Conservation (phyloP, 768 basidiomycete species). For the Termitomyces sp. region DNA sequence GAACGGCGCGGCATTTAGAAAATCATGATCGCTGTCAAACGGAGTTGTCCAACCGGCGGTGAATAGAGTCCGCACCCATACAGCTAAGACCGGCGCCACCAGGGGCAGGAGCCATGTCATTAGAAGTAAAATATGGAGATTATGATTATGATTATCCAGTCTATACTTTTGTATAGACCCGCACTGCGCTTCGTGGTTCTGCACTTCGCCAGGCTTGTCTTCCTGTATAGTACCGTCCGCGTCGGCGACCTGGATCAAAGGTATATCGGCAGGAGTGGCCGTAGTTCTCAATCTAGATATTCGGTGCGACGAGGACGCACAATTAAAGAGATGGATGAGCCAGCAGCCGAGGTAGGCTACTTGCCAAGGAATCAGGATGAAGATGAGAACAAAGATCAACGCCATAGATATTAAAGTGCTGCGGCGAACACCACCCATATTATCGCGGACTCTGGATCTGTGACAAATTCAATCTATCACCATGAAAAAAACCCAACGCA, state of each 20-base stretch:
- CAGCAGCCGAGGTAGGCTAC: constrained; percentile 84
- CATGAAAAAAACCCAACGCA: not conserved
- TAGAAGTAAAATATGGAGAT: constrained; percentile 60
- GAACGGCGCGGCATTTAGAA: constrained; percentile 59
- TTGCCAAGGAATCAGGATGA: constrained; percentile 85
- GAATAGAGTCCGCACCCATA: constrained; percentile 85
- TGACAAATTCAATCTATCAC: not conserved
- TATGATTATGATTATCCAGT: constrained; percentile 40
- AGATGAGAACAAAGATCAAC: constrained; percentile 59
- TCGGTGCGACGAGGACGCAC: constrained; percentile 32
- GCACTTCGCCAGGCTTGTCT: constrained; percentile 8
- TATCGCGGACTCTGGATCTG: constrained; percentile 21
- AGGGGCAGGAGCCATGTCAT: constrained; percentile 82
- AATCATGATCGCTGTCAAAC: constrained; percentile 78
- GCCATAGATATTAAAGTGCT: constrained; percentile 53
- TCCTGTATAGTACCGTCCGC: constrained; percentile 11
- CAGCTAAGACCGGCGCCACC: constrained; percentile 69
- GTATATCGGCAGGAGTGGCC: constrained; percentile 15
- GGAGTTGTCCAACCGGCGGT: constrained; percentile 76
- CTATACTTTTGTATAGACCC: constrained; percentile 3
- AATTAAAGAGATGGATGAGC: constrained; percentile 71
- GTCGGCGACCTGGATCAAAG: constrained; percentile 16
- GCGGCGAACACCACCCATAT: constrained; percentile 33
- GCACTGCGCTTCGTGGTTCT: constrained; percentile 7
- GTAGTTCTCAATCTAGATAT: constrained; percentile 8